Conservation (phyloP, 768 basidiomycete genomes). For the Pholiota microspora region DNA sequence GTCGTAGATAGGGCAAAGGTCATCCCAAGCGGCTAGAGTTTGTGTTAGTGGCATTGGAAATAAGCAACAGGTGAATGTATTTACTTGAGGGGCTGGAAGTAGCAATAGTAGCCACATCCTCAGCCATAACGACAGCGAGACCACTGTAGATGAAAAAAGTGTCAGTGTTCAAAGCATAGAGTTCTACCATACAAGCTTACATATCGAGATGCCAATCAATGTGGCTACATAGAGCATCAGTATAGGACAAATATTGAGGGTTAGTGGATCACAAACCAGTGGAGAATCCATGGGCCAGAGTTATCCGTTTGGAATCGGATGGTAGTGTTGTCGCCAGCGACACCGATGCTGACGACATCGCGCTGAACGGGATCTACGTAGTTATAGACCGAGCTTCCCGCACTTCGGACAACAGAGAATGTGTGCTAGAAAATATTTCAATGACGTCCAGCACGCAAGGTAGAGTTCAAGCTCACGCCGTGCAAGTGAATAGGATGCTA, state of each 20-base stretch:
- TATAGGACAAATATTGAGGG: neutral
- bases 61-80: neutral
- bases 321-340: neutral
- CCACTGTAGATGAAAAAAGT: constrained; percentile 19
- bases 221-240: constrained; percentile 29
- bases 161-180: too few relatives aligned
- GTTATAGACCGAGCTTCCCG: constrained; percentile 32
- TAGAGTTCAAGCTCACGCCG: constrained; percentile 6
- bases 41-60: neutral
- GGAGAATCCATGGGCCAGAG: neutral
- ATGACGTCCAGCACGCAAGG: too few relatives aligned
- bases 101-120: constrained; percentile 22
- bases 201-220: constrained; percentile 52
- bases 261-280: neutral
- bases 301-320: neutral
- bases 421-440: constrained; percentile 14
- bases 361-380: constrained; percentile 43
- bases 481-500: neutral
- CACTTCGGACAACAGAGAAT: constrained; percentile 37
- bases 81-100: constrained; percentile 10
- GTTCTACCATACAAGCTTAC: constrained; percentile 21
- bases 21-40: constrained; percentile 27
- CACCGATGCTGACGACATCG: constrained; percentile 31
- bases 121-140: constrained; percentile 41
- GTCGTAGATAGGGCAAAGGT: constrained; percentile 36